Base-by-base conservation (phyloP, 805 yeast genomes). In the Sungouiella blattae region DNA sequence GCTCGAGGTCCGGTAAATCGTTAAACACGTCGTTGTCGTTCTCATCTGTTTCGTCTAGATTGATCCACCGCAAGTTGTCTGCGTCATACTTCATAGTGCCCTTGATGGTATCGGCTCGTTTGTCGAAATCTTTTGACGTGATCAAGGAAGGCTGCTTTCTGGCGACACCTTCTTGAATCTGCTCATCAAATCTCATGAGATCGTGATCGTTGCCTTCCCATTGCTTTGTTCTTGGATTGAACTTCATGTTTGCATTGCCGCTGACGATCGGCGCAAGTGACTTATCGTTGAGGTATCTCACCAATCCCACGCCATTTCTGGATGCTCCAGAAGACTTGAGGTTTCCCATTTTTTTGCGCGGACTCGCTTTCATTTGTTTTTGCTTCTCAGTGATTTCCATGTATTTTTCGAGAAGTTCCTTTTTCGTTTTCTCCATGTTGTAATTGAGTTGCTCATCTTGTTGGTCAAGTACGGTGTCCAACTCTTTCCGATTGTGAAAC, bases 191-290 rank as follows among this genome's bases (percentile, higher is more conserved):
- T 26, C 69, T 62, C 22, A 65, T 46, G 31, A 78, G 54, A 15
- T 78, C 84, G 20, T 66, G 69, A 26, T 80, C 83, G 47, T 80
- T 80, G 4, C 86, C 86, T 46, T 75, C 80, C 87, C 87, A 81
- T 29, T 62, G 60, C 44, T 64, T 64, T 31, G 67, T 61, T 11
- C 56, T 55, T 1, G 80, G 71, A 44, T 81, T 78, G 48, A 66
- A 81, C 30, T 61, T 64, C 80, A 81, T 78, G 16, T 45, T 52
- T n/a, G 46, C 40, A 28, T 50, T 53, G 46, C 47, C 43, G 27
- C 44, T 29, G 33, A 49, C 29, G 18, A 49, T 34, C 4, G 46
- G 47, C 18, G 39, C 49, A 16, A 31, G 29, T 5, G 53, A 37
- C 18, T 42, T 32, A 22, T 47, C 46, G 32, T 60, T 62, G 8